A percentile compares a stretch with the other conserved stretches of the same genome.
Evolutionary conservation across 148 eudicot species (phyloP).

Genomic region (Chenopodium formosanum): DNA sequence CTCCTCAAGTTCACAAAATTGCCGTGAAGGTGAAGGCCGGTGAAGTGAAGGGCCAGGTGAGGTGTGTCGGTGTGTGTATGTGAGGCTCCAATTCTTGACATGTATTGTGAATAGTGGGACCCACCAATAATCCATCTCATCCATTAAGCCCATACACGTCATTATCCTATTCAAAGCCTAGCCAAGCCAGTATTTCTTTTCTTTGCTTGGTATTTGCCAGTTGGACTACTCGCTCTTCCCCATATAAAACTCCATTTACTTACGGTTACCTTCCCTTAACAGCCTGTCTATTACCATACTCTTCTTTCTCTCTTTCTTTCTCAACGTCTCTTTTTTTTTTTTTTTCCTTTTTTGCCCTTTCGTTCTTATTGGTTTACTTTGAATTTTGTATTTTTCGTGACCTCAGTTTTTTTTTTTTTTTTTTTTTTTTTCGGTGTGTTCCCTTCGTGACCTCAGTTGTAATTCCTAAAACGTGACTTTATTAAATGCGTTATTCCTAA

Average conservation of each 20-base stretch:
- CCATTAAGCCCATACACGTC: constrained; percentile 1
- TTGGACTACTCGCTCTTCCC: constrained; percentile 16
- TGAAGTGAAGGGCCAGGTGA: background rate
- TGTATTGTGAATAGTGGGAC: background rate
- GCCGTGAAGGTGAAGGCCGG: background rate
- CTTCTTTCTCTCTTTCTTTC: background rate
- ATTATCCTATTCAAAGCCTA: background rate
- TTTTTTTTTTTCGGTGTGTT: no score
- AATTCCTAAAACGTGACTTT: background rate
- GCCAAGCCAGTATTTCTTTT: background rate
- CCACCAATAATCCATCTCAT: background rate
- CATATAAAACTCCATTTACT: background rate
- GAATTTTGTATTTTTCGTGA: no score
- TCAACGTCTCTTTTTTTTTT: constrained; percentile 15
- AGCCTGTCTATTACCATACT: constrained; percentile 21
- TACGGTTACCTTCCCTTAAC: background rate
- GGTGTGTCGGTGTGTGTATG: background rate
- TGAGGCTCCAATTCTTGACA: background rate
- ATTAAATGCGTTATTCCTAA: background rate
- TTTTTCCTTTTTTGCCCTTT: background rate
- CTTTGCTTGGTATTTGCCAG: constrained; percentile 12
- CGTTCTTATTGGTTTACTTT: no score
- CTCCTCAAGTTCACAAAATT: background rate
- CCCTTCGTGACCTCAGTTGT: background rate
- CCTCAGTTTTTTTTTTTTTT: rapidly evolving